Conservation (phyloP, 2,329 filamentous ascomycete species). For the Geoglossum cookeanum region DNA sequence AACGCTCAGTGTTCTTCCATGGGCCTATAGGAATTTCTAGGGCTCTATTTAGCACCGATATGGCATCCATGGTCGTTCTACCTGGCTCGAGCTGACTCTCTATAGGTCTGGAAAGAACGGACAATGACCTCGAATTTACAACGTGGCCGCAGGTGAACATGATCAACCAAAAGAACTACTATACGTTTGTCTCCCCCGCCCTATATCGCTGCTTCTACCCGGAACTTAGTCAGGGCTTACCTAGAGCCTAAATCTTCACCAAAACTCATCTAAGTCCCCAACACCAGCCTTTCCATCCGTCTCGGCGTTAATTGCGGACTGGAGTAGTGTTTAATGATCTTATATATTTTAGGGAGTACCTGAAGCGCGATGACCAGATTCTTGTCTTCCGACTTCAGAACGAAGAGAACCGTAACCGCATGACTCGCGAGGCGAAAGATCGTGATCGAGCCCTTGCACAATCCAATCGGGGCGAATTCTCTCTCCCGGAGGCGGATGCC, state of each 20-base stretch:
- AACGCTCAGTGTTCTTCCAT: not conserved
- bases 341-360: slow-evolving; percentile 52
- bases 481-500: slow-evolving; percentile 26
- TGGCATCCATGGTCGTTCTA: not conserved
- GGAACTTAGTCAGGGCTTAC: not conserved
- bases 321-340: slow-evolving; percentile 8
- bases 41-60: not conserved
- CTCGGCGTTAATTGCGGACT: not conserved
- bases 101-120: slow-evolving; percentile 78
- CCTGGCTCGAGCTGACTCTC: slow-evolving; percentile 3
- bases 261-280: not conserved
- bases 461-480: slow-evolving; percentile 46
- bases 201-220: not conserved
- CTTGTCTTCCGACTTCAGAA: slow-evolving; percentile 73
- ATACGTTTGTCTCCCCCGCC: slow-evolving; percentile 45
- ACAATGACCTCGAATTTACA: slow-evolving; percentile 94
- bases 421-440: slow-evolving; percentile 74
- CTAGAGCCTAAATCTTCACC: not conserved
- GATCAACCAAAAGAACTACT: slow-evolving; percentile 99
- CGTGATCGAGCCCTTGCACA: slow-evolving; percentile 70
- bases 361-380: slow-evolving; percentile 95
- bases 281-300: not conserved
- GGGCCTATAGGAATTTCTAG: not conserved
- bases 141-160: slow-evolving; percentile 83
- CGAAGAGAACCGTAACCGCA: slow-evolving; percentile 66